A percentile compares a stretch with the other conserved stretches of the same genome.
Evolutionary conservation across 2,329 filamentous ascomycete species (phyloP).

Genomic region (Geosmithia putterillii): DNA sequence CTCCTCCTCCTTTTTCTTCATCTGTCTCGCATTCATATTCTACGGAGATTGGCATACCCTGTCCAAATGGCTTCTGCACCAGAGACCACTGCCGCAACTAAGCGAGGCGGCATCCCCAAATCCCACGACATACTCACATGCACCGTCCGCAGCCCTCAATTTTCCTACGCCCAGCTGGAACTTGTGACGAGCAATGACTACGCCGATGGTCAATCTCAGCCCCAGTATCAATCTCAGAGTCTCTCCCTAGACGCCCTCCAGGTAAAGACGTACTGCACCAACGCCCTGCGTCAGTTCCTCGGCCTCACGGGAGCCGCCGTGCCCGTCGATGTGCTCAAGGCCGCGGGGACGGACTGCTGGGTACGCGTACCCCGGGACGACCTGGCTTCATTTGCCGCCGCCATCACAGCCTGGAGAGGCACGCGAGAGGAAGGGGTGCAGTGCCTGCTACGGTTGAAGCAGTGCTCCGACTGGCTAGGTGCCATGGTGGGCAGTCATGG

Average conservation of each 20-base stretch:
- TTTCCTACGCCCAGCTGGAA: constrained; percentile 45
- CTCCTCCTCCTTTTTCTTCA: background rate
- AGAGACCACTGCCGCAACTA: constrained; percentile 12
- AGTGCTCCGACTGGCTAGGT: constrained; percentile 53
- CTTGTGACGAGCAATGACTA: constrained; percentile 21
- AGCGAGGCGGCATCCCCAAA: constrained; percentile 16
- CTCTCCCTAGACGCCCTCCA: constrained; percentile 46
- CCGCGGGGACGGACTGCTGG: constrained; percentile 45
- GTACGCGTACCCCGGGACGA: constrained; percentile 52
- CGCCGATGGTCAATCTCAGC: background rate
- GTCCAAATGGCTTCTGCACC: too few relatives aligned
- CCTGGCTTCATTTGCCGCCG: constrained; percentile 46
- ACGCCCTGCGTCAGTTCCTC: constrained; percentile 56
- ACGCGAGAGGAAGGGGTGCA: constrained; percentile 25
- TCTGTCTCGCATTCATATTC: background rate
- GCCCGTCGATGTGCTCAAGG: constrained; percentile 56
- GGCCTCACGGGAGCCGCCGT: constrained; percentile 57
- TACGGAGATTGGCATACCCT: too few relatives aligned
- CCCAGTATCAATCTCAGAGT: background rate
- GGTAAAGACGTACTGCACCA: constrained; percentile 47
- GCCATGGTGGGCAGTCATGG: constrained; percentile 38
- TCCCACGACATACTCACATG: constrained; percentile 36
- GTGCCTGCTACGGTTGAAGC: constrained; percentile 40
- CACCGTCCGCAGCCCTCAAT: constrained; percentile 38
- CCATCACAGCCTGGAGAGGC: constrained; percentile 53